phyloP scores from a whole-genome alignment of 2,329 filamentous ascomycete genomes.

The Pseudonectria foliicola region DNA sequence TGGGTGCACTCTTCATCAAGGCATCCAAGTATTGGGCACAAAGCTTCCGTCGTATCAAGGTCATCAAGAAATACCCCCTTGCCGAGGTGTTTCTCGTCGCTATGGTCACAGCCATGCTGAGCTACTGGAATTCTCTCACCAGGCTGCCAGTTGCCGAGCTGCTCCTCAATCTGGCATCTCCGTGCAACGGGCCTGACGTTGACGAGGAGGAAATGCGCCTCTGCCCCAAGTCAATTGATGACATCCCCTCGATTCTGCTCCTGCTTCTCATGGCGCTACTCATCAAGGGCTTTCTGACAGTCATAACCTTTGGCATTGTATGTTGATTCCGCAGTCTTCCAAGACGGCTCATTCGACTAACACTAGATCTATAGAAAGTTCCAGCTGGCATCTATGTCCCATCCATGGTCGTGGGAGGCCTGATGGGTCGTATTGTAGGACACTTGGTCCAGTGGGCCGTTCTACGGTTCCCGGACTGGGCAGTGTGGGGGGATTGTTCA shows the following conservation, averaged over 20 bases:
- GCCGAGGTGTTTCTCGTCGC: slow-evolving; percentile 86
- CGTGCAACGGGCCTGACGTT: slow-evolving; percentile 65
- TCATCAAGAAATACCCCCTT: slow-evolving; percentile 78
- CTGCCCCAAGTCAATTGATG: slow-evolving; percentile 63
- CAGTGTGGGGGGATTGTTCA: slow-evolving; percentile 69
- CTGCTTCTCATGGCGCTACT: slow-evolving; percentile 73
- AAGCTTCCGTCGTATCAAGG: slow-evolving; percentile 71
- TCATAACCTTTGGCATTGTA: slow-evolving; percentile 84
- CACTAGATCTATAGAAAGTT: slow-evolving; percentile 55
- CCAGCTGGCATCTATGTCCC: slow-evolving; percentile 96
- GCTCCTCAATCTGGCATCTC: slow-evolving; percentile 81
- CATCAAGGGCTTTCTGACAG: slow-evolving; percentile 82
- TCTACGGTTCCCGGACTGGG: slow-evolving; percentile 61
- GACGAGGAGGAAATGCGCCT: slow-evolving; percentile 62
- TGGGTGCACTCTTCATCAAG: slow-evolving; percentile 94
- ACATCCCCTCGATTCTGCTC: slow-evolving; percentile 70
- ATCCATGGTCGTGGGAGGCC: slow-evolving; percentile 94
- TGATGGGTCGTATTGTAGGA: slow-evolving; percentile 82
- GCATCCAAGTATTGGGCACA: slow-evolving; percentile 85
- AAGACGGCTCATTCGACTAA: slow-evolving; percentile 11
- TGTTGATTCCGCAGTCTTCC: too few relatives aligned
- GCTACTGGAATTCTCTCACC: slow-evolving; percentile 91
- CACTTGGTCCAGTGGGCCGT: slow-evolving; percentile 79
- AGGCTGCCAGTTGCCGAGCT: slow-evolving; percentile 86
- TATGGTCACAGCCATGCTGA: slow-evolving; percentile 71